phyloP scores from a whole-genome alignment of 306 rosid species.

The Vigna hirtella region DNA sequence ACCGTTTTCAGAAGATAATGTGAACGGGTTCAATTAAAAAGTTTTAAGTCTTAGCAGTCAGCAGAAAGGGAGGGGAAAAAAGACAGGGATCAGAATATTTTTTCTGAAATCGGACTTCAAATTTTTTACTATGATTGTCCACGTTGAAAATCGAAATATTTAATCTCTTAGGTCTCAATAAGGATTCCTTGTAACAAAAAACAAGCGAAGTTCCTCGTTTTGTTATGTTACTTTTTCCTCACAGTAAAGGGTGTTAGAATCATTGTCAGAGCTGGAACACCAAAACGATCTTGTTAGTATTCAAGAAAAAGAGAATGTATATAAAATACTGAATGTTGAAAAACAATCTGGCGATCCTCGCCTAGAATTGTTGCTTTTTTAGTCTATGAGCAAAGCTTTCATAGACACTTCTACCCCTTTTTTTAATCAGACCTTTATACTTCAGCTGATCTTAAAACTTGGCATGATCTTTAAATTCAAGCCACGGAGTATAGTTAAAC shows the following conservation, averaged over 20 bases:
- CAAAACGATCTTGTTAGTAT: neutral
- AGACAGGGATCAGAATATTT: neutral
- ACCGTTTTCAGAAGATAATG: neutral
- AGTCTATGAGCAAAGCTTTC: neutral
- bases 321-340: neutral
- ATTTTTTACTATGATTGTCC: constrained; percentile 5
- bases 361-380: neutral
- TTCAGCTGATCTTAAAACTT: constrained; percentile 1
- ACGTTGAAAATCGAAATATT: constrained; percentile 9
- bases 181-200: neutral
- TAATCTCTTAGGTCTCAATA: neutral
- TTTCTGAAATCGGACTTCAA: neutral
- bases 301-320: neutral
- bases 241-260: neutral
- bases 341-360: neutral
- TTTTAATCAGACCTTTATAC: no score
- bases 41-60: neutral
- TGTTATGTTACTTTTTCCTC: neutral
- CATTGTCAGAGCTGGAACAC: neutral
- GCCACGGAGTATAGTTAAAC: neutral
- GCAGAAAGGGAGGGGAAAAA: neutral
- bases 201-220: constrained; percentile 11
- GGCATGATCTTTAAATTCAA: constrained; percentile 1
- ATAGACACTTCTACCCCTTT: neutral
- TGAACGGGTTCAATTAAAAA: neutral